Evolutionary conservation across 768 basidiomycete species (phyloP).

Genomic region (Lactifluus rugatus): DNA sequence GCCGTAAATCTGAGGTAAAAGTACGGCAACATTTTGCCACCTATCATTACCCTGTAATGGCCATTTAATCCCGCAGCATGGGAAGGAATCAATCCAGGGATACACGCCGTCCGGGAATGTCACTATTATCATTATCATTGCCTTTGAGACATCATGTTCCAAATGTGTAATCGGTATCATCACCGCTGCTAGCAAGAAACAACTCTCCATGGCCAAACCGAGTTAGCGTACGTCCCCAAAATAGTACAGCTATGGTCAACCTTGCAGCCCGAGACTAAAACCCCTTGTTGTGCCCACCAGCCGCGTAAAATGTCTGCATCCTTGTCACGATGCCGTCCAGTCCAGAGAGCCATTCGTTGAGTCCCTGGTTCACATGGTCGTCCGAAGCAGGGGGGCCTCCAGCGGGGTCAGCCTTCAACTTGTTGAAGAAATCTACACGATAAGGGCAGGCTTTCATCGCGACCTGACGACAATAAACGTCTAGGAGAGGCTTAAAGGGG

Average conservation of each 20-base stretch:
- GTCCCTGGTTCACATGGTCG: conserved; percentile 37
- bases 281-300: conserved; percentile 35
- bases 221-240: conserved; percentile 7
- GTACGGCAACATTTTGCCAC: conserved; percentile 12
- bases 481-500: neutral
- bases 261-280: conserved; percentile 25
- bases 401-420: conserved; percentile 36
- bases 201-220: neutral
- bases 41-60: neutral
- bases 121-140: neutral
- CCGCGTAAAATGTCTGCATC: conserved; percentile 38
- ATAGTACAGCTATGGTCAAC: neutral
- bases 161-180: neutral
- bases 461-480: conserved; percentile 29
- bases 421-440: conserved; percentile 47
- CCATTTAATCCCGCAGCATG: neutral
- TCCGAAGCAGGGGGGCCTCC: conserved; percentile 30
- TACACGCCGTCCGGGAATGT: neutral
- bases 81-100: neutral
- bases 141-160: neutral
- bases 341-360: conserved; percentile 45
- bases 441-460: conserved; percentile 64
- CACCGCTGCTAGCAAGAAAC: conserved; percentile 6
- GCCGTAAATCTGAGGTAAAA: conserved; percentile 13
- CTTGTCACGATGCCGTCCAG: conserved; percentile 39